Percentiles rank a stretch among this genome's conserved stretches.
These are phyloP conservation scores for Linnemannia elongata DNA, from an alignment of 192 early-diverging fungal species.

Conservation along the genomic window DNA sequence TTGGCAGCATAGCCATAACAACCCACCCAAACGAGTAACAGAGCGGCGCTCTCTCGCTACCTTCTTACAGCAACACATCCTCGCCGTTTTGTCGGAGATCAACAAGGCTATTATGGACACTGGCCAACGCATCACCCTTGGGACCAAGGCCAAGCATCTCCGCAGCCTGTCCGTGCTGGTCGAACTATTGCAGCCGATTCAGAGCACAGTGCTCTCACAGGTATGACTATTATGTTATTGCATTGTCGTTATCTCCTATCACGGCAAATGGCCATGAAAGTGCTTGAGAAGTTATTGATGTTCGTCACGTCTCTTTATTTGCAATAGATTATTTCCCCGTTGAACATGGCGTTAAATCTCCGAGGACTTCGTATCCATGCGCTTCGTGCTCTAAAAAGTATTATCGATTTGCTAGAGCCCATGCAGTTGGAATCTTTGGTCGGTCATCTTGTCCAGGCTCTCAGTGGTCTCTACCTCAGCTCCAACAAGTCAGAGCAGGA, in stretches of 20 bases:
- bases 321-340: conserved; percentile 27
- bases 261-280: not conserved
- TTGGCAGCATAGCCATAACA: conserved; percentile 21
- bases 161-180: conserved; percentile 24
- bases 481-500: conserved; percentile 12
- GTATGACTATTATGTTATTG: not conserved
- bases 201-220: conserved; percentile 29
- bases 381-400: conserved; percentile 7
- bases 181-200: conserved; percentile 27
- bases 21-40: not conserved
- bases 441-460: conserved; percentile 11
- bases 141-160: conserved; percentile 32
- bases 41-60: conserved; percentile 22
- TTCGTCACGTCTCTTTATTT: not conserved
- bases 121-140: conserved; percentile 17
- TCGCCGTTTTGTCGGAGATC: conserved; percentile 44
- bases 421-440: conserved; percentile 30
- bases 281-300: not conserved
- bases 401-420: conserved; percentile 5
- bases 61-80: conserved; percentile 35
- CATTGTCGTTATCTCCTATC: not conserved
- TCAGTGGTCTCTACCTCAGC: conserved; percentile 8
- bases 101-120: conserved; percentile 33
- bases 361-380: conserved; percentile 26
- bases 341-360: conserved; percentile 34